Evolutionary conservation across 1,284 basidiomycete genomes (phyloP).

Genomic region (Heterobasidion annosum): DNA sequence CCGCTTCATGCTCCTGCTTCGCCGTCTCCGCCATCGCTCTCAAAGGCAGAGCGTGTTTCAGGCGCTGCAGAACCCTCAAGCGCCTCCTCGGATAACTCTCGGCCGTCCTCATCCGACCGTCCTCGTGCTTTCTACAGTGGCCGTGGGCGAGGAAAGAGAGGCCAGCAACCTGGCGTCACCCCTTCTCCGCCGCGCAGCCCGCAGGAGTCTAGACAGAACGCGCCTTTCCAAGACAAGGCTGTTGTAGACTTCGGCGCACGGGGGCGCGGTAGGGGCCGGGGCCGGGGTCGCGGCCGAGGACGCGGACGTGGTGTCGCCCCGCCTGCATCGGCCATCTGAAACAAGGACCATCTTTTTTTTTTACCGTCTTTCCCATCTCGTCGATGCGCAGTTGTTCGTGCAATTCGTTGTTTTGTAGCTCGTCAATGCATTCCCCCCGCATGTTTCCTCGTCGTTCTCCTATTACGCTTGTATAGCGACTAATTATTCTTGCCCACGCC

Average conservation of each 20-base stretch:
- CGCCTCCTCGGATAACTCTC: background rate
- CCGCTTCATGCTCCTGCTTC: conserved; percentile 22
- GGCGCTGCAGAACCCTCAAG: background rate
- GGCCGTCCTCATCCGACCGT: background rate
- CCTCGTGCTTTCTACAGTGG: background rate
- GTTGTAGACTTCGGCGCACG: too few relatives aligned
- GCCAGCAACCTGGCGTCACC: background rate
- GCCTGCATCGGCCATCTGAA: background rate
- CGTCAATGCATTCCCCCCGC: background rate
- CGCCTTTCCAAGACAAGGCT: too few relatives aligned
- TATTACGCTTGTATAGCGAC: background rate
- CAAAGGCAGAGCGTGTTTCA: background rate
- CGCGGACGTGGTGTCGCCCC: conserved; percentile 22
- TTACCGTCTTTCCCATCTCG: background rate
- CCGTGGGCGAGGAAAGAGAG: background rate
- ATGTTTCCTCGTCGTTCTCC: background rate
- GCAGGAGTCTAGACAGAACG: background rate
- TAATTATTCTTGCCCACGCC: too few relatives aligned
- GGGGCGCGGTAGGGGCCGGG: background rate
- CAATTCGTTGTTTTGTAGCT: background rate
- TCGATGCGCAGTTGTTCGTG: background rate
- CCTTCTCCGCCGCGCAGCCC: background rate
- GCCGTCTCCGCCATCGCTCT: background rate
- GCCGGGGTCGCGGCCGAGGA: conserved; percentile 21
- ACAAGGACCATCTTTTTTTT: background rate